Evolutionary conservation across 2,329 filamentous ascomycete species (phyloP), one percentile per base, ranked within the genome.

Genomic region (Diaporthe humulicola): DNA sequence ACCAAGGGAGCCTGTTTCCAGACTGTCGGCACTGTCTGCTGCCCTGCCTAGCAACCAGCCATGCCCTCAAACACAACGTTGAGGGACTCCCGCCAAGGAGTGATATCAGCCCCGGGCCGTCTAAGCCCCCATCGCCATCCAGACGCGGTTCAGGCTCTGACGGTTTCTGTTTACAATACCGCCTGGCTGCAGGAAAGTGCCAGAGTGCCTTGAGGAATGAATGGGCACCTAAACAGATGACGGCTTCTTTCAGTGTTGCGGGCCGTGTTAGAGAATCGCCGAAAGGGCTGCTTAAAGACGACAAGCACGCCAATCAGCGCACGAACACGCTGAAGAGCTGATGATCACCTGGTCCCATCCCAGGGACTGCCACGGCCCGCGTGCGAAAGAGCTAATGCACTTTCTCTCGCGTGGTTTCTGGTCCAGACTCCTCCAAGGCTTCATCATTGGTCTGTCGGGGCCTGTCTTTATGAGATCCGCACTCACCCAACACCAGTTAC

Each of bases 351-450:
- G 25, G 19, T 12, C 48, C 38, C 22, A 8, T 15, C 17, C 71
- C 50, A 52, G 33, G 57, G 25, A n/a, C 72, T 74, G 75, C 54
- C 56, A 50, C 45, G 19, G 19, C 45, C 45, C 19, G 19, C 45
- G 73, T 77, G 73, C 50, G 19, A 76, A 71, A 61, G 73, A 50
- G 57, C 69, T 42, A 56, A 77, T 57, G 64, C 74, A 30, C 50
- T 45, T 36, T 58, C 38, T 57, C 70, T 52, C 48, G 14, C 30
- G 15, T 30, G 28, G 8, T 25, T 17, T 33, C n/a, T 30, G 57
- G 50, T 14, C 30, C 33, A 50, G 22, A 14, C 17, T 8, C 25
- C 66, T 40, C 28, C 57, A 33, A 38, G n/a, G 9, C 42, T 38
- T 61, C 38, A 4, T 38, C 30, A 66, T 58, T 73, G 30, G 22